Percentiles rank a stretch among this genome's conserved stretches.
Conservation (phyloP, 179 eudicot genomes). For the Drosera spatulata region DNA sequence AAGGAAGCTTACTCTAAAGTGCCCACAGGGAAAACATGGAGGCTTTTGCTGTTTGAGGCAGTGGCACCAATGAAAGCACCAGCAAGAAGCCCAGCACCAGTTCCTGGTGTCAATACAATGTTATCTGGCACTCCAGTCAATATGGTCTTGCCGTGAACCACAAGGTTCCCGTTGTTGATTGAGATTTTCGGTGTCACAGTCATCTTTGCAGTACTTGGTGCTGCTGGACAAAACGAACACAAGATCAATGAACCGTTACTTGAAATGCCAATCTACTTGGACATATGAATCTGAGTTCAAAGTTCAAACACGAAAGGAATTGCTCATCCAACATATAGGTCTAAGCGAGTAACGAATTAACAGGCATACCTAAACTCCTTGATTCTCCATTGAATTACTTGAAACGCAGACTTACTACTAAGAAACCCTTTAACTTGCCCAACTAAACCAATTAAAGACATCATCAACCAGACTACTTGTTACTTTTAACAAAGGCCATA, state of each 20-base stretch:
- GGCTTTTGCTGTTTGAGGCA: slow-evolving; percentile 48
- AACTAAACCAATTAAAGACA: too few relatives aligned
- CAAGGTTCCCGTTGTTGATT: slow-evolving; percentile 58
- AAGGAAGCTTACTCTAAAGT: slow-evolving; percentile 52
- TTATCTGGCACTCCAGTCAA: slow-evolving; percentile 74
- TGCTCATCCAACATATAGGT: too few relatives aligned
- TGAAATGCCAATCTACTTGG: not conserved
- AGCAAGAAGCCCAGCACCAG: slow-evolving; percentile 43
- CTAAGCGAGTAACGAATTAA: too few relatives aligned
- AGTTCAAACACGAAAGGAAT: too few relatives aligned
- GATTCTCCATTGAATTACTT: too few relatives aligned
- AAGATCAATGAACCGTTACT: not conserved
- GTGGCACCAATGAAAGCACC: slow-evolving; percentile 85
- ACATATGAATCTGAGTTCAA: too few relatives aligned
- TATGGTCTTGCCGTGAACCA: slow-evolving; percentile 80
- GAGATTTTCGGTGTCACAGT: slow-evolving; percentile 65
- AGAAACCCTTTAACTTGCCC: too few relatives aligned
- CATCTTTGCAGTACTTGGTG: slow-evolving; percentile 31
- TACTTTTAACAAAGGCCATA: too few relatives aligned
- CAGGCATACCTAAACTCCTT: too few relatives aligned
- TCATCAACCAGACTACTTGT: too few relatives aligned
- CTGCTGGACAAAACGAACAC: not conserved
- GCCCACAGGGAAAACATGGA: slow-evolving; percentile 83
- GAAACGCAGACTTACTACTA: too few relatives aligned
- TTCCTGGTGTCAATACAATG: slow-evolving; percentile 61